Percentiles rank a stretch among this genome's conserved stretches.
Evolutionary conservation across 1,139 yeast species (phyloP).

Genomic region (Kodamaea derodonti): DNA sequence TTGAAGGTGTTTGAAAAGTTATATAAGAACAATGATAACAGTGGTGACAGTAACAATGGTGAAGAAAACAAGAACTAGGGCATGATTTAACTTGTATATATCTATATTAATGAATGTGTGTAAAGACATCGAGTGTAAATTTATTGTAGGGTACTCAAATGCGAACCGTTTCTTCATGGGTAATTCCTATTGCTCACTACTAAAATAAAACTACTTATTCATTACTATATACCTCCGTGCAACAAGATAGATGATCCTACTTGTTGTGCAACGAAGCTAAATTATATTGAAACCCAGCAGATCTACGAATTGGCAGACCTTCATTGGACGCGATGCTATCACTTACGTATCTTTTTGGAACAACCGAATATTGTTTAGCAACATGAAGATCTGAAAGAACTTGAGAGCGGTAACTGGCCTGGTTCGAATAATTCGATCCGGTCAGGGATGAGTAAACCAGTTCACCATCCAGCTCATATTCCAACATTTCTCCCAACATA

Average conservation of each 20-base stretch:
- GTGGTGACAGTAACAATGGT: constrained; percentile 17
- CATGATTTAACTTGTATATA: constrained; percentile 11
- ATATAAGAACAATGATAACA: constrained; percentile 68
- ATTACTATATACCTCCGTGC: too few species aligned
- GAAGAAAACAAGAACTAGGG: constrained; percentile 45
- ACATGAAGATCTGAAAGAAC: constrained; percentile 13
- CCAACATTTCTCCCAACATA: constrained; percentile 46
- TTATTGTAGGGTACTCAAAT: too few species aligned
- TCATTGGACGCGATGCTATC: neutral
- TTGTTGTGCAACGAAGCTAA: neutral
- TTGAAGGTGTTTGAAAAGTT: constrained; percentile 93
- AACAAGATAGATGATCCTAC: too few species aligned
- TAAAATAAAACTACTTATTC: too few species aligned
- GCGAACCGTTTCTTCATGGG: too few species aligned
- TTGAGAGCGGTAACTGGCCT: neutral
- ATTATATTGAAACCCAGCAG: constrained; percentile 7
- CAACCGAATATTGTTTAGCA: constrained; percentile 20
- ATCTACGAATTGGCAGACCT: constrained; percentile 4
- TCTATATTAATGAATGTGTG: constrained; percentile 7
- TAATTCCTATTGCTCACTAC: too few species aligned
- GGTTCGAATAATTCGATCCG: constrained; percentile 1
- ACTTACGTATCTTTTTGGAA: constrained; percentile 6
- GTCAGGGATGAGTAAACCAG: constrained; percentile 11
- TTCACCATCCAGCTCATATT: constrained; percentile 36
- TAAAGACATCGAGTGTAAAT: constrained; percentile 1